Base-by-base conservation (phyloP, 768 basidiomycete genomes). In the Leccinum subtestaceum region DNA sequence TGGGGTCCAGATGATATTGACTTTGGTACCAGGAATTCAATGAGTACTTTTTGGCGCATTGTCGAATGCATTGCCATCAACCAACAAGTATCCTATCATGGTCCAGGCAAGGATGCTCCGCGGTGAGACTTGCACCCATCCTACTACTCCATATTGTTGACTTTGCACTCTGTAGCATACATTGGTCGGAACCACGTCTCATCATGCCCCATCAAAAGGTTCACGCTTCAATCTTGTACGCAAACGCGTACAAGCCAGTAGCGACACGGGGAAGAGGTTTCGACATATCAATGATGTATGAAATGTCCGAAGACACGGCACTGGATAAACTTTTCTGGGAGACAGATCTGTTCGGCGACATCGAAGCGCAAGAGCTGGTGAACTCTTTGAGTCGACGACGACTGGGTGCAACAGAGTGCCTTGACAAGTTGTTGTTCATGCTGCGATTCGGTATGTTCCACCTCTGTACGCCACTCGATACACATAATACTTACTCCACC, bases 1-100 rank as follows among this genome's bases (percentile, higher is more conserved):
- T 65, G 62, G 62, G 51, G 60, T 4, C 64, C 62, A 5, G 59
- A 60, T 10, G 64, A 65, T 34, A 38, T 65, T 13, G 62, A 65
- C 25, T 63, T 55, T 17, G 64, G 62, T 13, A 58, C 31, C 32
- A 56, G 23, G 23, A 21, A 65, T 21, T 65, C 64, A 8, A 65
- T 65, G 64, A 47, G 27, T 23, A 1, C 12, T 4, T 5, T 31
- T 17, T 65, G 63, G 63, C 27, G 48, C 10, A 7, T 32, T 2
- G 13, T 61, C 3, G 63, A 65, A 49, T 52, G 31, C 7, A 5
- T 63, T 4, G 57, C 64, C 9, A 59, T 65, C 47, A 65, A 45
- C 17, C 64, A 65, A 1, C 64, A 60, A 27, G 56, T 32, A 51
- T 51, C 31, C 12, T 32, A 19, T 27, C 11, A 17, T 51, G 31